phyloP scores from a whole-genome alignment of 2,329 filamentous ascomycete genomes.

The Cordyceps tenuipes region DNA sequence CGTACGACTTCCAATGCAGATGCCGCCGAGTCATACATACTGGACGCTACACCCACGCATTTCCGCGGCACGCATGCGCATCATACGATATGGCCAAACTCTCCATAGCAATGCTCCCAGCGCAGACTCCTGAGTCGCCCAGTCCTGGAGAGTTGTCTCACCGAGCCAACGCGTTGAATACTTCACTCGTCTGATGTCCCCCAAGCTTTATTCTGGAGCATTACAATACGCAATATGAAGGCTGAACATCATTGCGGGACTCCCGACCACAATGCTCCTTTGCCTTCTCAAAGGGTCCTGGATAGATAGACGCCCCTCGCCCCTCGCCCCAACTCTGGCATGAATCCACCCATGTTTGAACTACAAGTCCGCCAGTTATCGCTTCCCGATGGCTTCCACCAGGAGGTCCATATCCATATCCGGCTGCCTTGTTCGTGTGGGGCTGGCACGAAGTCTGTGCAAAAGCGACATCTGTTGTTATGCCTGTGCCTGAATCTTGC shows the following conservation, averaged over 20 bases:
- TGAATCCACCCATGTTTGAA: not conserved
- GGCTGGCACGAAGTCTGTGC: not conserved
- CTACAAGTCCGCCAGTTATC: not conserved
- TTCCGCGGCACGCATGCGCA: not conserved
- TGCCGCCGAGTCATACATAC: not conserved
- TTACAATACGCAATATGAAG: not conserved
- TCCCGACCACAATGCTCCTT: not conserved
- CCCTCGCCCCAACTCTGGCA: too few relatives aligned
- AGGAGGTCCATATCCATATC: too few relatives aligned
- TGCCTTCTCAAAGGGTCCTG: not conserved
- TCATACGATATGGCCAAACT: not conserved
- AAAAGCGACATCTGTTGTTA: not conserved
- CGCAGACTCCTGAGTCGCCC: not conserved
- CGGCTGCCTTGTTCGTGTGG: not conserved
- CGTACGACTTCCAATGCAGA: not conserved
- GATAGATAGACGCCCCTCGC: not conserved
- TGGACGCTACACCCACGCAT: too few relatives aligned
- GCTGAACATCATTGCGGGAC: not conserved
- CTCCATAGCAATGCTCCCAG: not conserved
- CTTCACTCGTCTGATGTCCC: not conserved
- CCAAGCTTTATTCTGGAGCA: not conserved
- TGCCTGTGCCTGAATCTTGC: not conserved
- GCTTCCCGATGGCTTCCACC: not conserved
- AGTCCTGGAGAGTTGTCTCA: not conserved
- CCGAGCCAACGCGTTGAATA: not conserved